A percentile compares a stretch with the other conserved stretches of the same genome.
Evolutionary conservation across 176 grass and related monocot species (phyloP).

Genomic region (Avena insularis): DNA sequence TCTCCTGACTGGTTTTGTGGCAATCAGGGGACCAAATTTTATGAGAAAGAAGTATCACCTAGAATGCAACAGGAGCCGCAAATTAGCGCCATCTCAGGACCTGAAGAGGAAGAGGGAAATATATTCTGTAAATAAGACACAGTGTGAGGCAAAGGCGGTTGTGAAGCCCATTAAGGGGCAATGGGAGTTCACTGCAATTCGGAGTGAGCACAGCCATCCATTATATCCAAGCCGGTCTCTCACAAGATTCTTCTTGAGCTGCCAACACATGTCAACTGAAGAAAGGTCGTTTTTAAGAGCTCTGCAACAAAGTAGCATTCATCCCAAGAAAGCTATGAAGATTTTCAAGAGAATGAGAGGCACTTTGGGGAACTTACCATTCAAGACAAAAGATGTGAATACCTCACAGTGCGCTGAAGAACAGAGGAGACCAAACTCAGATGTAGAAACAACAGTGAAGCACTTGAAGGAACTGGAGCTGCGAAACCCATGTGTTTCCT

Average conservation of each 20-base stretch:
- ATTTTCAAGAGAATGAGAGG: slow-evolving; percentile 35
- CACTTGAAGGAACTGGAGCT: slow-evolving; percentile 32
- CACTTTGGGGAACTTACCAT: slow-evolving; percentile 9
- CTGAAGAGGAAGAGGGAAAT: slow-evolving; percentile 32
- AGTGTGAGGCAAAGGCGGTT: slow-evolving; percentile 18
- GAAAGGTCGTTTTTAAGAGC: slow-evolving; percentile 35
- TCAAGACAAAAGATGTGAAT: slow-evolving; percentile 14
- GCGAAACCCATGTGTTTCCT: slow-evolving; percentile 13
- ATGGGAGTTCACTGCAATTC: slow-evolving; percentile 28
- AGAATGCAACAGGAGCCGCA: slow-evolving; percentile 36
- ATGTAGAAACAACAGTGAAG: slow-evolving; percentile 34
- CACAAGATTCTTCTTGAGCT: slow-evolving; percentile 31
- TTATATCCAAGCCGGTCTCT: slow-evolving; percentile 23
- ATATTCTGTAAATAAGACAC: slow-evolving; percentile 31
- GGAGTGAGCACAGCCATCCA: slow-evolving; percentile 32
- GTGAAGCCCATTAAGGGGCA: slow-evolving; percentile 34
- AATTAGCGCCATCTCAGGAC: slow-evolving; percentile 3
- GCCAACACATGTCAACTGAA: slow-evolving; percentile 32
- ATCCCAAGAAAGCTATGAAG: slow-evolving; percentile 42
- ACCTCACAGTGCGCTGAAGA: background rate
- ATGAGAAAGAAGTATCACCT: slow-evolving; percentile 40
- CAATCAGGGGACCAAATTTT: slow-evolving; percentile 25
- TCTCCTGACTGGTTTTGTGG: slow-evolving; percentile 27
- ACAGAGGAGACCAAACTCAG: background rate
- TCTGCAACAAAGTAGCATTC: slow-evolving; percentile 33